Percentiles rank a stretch among this genome's conserved stretches.
phyloP scores from a whole-genome alignment of 352 stramenopile genomes.

The Pseudoperonospora humuli region DNA sequence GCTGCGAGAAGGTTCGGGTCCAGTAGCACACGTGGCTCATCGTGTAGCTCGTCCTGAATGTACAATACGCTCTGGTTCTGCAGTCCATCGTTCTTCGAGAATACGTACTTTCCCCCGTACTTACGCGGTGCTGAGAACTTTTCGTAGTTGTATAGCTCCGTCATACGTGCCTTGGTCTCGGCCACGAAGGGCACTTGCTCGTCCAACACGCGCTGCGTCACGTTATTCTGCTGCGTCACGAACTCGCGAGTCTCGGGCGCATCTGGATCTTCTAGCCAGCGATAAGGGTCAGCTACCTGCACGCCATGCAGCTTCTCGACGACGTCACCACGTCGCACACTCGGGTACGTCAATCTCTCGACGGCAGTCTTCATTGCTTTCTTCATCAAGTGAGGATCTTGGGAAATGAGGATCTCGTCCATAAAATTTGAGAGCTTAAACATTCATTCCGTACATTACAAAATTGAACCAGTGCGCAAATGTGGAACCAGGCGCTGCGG shows the following conservation, averaged over 20 bases:
- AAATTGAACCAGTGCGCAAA: background rate
- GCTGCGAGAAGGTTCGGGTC: slow-evolving; percentile 74
- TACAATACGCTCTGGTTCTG: slow-evolving; percentile 87
- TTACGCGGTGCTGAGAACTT: slow-evolving; percentile 77
- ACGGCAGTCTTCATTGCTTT: slow-evolving; percentile 23
- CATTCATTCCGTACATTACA: background rate
- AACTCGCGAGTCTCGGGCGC: slow-evolving; percentile 72
- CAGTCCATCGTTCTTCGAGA: slow-evolving; percentile 82
- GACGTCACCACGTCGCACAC: slow-evolving; percentile 38
- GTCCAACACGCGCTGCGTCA: slow-evolving; percentile 56
- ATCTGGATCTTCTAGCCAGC: slow-evolving; percentile 77
- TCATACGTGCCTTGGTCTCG: slow-evolving; percentile 70
- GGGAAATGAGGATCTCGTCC: background rate
- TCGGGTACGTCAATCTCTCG: slow-evolving; percentile 39
- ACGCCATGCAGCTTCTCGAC: slow-evolving; percentile 54
- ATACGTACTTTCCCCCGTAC: slow-evolving; percentile 74
- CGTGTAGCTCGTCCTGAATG: slow-evolving; percentile 66
- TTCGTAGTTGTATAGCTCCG: slow-evolving; percentile 85
- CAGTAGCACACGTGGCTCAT: slow-evolving; percentile 61
- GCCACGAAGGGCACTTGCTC: slow-evolving; percentile 56
- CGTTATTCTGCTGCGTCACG: slow-evolving; percentile 65
- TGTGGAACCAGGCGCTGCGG: slow-evolving; percentile 31
- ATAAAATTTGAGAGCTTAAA: background rate
- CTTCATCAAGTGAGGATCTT: background rate
- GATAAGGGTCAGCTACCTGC: slow-evolving; percentile 55